Evolutionary conservation across 169 alveolate species (phyloP).

Genomic region (Cryptosporidium baileyi): DNA sequence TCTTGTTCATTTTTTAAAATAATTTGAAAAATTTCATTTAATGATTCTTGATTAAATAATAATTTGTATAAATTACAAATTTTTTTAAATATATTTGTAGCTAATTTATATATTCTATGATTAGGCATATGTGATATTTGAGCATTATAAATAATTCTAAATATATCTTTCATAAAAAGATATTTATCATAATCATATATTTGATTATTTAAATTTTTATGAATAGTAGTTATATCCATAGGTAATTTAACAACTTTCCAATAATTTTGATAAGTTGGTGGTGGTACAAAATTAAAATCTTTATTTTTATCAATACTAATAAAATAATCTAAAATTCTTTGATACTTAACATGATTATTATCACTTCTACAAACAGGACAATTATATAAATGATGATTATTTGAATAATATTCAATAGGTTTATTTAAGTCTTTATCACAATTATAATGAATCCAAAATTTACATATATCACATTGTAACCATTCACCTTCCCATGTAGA

Average conservation of each 20-base stretch:
- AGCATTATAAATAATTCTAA: constrained; percentile 48
- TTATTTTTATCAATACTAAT: constrained; percentile 43
- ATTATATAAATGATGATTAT: neutral
- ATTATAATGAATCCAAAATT: constrained; percentile 52
- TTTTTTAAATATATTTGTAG: constrained; percentile 25
- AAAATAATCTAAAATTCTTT: constrained; percentile 29
- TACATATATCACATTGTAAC: constrained; percentile 57
- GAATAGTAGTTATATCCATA: constrained; percentile 38
- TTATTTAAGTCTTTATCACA: constrained; percentile 26
- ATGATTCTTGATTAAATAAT: constrained; percentile 10
- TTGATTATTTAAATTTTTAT: neutral
- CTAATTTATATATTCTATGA: constrained; percentile 31
- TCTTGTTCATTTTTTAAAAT: neutral
- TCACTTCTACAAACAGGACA: constrained; percentile 68
- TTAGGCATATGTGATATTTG: constrained; percentile 69
- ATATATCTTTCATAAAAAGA: constrained; percentile 42
- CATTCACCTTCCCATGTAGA: constrained; percentile 70
- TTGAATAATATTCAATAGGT: constrained; percentile 34
- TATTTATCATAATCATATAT: neutral
- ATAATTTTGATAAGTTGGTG: constrained; percentile 58
- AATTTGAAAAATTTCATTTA: neutral
- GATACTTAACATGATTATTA: constrained; percentile 8
- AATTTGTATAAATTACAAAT: neutral
- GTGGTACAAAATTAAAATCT: constrained; percentile 40
- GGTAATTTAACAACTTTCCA: constrained; percentile 66